Base-by-base conservation (phyloP, 139 green algal genomes). In the Haematococcus lacustris region DNA sequence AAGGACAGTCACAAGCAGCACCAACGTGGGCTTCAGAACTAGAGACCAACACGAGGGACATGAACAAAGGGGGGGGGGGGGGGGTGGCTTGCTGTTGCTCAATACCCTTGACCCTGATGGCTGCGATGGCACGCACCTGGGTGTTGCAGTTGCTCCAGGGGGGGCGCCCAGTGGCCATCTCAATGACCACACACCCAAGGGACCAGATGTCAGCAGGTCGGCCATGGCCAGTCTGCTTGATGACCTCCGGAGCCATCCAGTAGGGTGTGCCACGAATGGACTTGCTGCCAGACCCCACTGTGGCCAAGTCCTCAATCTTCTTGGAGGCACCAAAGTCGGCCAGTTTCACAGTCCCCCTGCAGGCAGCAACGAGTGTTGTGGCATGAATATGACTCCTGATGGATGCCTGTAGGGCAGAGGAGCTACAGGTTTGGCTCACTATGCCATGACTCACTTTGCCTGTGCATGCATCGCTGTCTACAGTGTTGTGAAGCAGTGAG, bases 221-320 rank as follows among this genome's bases (percentile, higher is more conserved):
- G 25, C 89, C 90, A 57, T 94, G 87, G 32, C 90, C 86, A 28
- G 76, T 86, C 77, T 90, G 85, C 75, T 90, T 96, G 86, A 99
- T 98, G 7, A 98, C 91, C 84, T 99, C 95, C 13, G 95, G 95
- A 0, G 95, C 95, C 95, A 99, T 99, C 94, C 94, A 99, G 86
- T 97, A 96, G 9, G 93, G 90, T 3, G 95, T 98, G 62, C 95
- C 95, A 62, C 92, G 92, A 53, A 98, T 92, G 47, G 85, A 93
- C 67, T 94, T 94, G 75, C 75, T 87, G 33, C 91, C 91, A 23
- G 84, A 88, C 4, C 88, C 90, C 34, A 95, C 77, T 9, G 89
- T 97, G 37, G 92, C 93, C 38, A 98, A 83, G 74, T 94, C 82
- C 83, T 94, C 93, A 43, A 98, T 93, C 82, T 92, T 89, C 73